Conservation (phyloP, 1,139 yeast genomes). For the Eremothecium sinecaudum region DNA sequence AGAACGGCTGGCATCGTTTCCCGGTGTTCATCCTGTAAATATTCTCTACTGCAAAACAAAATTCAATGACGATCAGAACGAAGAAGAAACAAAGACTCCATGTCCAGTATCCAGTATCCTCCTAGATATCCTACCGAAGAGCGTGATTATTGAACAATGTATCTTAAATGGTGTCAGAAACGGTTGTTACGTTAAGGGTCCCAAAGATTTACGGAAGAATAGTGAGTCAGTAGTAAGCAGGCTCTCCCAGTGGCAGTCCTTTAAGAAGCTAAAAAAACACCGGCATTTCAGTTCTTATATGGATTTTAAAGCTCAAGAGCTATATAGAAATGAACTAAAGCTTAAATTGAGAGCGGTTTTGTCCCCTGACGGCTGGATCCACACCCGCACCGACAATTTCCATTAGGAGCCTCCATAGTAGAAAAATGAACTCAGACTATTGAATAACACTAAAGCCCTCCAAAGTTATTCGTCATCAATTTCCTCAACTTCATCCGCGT, state of each 20-base stretch:
- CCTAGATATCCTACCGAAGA: slow-evolving; percentile 9
- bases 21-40: slow-evolving; percentile 6
- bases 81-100: slow-evolving; percentile 24
- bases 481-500: slow-evolving; percentile 23
- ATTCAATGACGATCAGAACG: slow-evolving; percentile 19
- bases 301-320: slow-evolving; percentile 20
- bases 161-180: slow-evolving; percentile 47
- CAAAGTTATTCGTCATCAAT: slow-evolving; percentile 27
- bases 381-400: slow-evolving; percentile 21
- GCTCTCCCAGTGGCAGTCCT: slow-evolving; percentile 19
- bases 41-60: slow-evolving; percentile 10
- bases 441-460: no score
- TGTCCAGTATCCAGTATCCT: slow-evolving; percentile 16
- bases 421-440: no score
- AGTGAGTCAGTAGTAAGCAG: slow-evolving; percentile 33
- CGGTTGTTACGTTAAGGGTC: slow-evolving; percentile 39
- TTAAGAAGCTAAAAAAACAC: slow-evolving; percentile 9
- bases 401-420: no score
- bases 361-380: slow-evolving; percentile 27
- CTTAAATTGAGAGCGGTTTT: slow-evolving; percentile 10
- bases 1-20: slow-evolving; percentile 26
- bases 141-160: slow-evolving; percentile 30
- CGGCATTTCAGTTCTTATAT: slow-evolving; percentile 14
- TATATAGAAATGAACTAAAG: slow-evolving; percentile 15
- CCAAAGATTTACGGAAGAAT: slow-evolving; percentile 36